Evolutionary conservation across 768 basidiomycete genomes (phyloP), one percentile per base, ranked within the genome.

Genomic region (Hericium alpestre): DNA sequence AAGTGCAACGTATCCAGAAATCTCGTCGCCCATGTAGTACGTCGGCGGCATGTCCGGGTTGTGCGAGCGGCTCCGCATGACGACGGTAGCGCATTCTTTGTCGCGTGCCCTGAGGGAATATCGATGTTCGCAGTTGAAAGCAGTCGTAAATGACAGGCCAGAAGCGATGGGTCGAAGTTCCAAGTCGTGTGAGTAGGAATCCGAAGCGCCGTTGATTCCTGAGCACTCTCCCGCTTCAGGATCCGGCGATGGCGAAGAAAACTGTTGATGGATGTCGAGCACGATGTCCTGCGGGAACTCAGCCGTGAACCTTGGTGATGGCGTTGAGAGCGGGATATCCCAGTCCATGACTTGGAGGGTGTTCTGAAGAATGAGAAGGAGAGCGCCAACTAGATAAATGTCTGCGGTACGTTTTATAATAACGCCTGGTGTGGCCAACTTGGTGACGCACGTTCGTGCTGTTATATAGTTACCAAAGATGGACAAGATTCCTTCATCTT

Each of bases 21-120:
- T 20, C 7, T 57, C 59, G 23, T 62, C 61, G 46, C 59, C 61
- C 8, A 54, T 27, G 20, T 57, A 46, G 8, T 60, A 47, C 15
- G 51, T 4, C 6, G 57, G 59, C 5, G 43, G 7, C 38, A 57
- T 47, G 3, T 15, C 18, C 38, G 22, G n/a, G 22, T 55, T 38
- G n/a, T 1, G 6, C 13, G 56, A 52, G 12, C 40, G 56, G 46
- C 61, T 62, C 9, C 1, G 15, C 47, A 60, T 10, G 22, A n/a
- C 23, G n/a, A 62, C 27, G 27, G 11, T 8, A 11, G 59, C 61
- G 47, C 52, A 57, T 13, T 55, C 54, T 41, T n/a, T 60, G 11
- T 59, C 59, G 47, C 56, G 53, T 15, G 59, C 57, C 39, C 22
- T 22, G 7, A 62, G 22, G 32, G 13, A 15, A 18, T 46, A 46